Percentiles rank a stretch among this genome's conserved stretches.
Evolutionary conservation across 129 eudicot genomes (phyloP).

Genomic region (Lonicera japonica): DNA sequence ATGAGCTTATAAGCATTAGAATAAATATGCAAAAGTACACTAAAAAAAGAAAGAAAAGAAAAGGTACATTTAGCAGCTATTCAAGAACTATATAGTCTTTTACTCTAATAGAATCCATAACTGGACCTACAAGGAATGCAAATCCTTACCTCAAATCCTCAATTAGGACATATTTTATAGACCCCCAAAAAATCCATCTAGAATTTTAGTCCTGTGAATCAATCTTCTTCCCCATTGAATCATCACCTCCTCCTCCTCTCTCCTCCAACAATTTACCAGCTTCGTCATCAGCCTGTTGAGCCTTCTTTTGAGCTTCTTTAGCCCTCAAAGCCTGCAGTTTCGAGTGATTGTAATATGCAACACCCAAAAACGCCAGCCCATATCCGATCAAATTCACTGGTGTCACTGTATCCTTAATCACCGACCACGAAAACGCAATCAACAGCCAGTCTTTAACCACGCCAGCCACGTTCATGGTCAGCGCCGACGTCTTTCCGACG

Average conservation of each 20-base stretch:
- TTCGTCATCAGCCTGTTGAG: conserved; percentile 31
- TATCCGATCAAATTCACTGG: conserved; percentile 45
- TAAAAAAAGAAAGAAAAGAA: no score
- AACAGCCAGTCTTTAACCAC: conserved; percentile 53
- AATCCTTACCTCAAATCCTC: no score
- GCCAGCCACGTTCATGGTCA: conserved; percentile 54
- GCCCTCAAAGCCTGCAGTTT: conserved; percentile 50
- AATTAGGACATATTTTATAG: no score
- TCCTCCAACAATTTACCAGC: conserved; percentile 36
- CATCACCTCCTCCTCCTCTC: conserved; percentile 18
- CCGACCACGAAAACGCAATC: conserved; percentile 68
- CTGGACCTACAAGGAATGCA: no score
- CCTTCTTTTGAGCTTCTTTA: conserved; percentile 43
- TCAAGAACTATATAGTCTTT: no score
- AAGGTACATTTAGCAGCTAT: no score
- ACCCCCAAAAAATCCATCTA: no score
- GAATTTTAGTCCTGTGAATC: no score
- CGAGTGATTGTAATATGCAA: conserved; percentile 40
- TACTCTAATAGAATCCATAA: no score
- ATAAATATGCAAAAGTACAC: no score
- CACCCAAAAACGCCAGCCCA: conserved; percentile 48
- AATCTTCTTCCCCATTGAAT: no score
- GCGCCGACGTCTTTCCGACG: conserved; percentile 50
- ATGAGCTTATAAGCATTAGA: no score
- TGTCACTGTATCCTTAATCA: conserved; percentile 56